Evolutionary conservation across 192 early-diverging fungal genomes (phyloP).

Genomic region (Funneliformis mosseae): DNA sequence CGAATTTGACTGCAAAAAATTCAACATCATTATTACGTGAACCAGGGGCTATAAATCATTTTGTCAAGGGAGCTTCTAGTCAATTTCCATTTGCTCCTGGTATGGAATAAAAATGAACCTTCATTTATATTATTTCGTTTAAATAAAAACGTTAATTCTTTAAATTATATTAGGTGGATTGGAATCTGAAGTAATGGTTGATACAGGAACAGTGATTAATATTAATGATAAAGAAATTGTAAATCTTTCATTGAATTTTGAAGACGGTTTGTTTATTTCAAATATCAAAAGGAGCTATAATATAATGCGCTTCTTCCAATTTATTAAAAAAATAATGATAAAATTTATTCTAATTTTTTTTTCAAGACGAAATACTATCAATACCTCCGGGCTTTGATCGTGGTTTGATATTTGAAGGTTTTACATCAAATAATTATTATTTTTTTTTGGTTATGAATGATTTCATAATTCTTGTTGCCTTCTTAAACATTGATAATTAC

Average conservation of each 20-base stretch:
- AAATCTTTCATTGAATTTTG: slow-evolving; percentile 39
- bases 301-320: not conserved
- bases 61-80: slow-evolving; percentile 69
- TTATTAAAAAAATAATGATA: not conserved
- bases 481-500: too few relatives aligned
- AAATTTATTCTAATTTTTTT: slow-evolving; percentile 25
- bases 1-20: slow-evolving; percentile 54
- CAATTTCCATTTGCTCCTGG: slow-evolving; percentile 81
- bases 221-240: slow-evolving; percentile 26
- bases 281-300: not conserved
- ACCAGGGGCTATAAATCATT: slow-evolving; percentile 57
- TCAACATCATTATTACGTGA: slow-evolving; percentile 74
- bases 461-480: not conserved
- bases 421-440: not conserved
- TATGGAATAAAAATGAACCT: slow-evolving; percentile 28
- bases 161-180: slow-evolving; percentile 51
- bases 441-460: slow-evolving; percentile 16
- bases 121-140: not conserved
- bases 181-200: slow-evolving; percentile 49
- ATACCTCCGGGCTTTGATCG: slow-evolving; percentile 74
- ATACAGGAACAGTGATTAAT: slow-evolving; percentile 34
- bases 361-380: slow-evolving; percentile 51
- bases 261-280: slow-evolving; percentile 33
- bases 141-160: not conserved
- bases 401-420: slow-evolving; percentile 58